phyloP scores from a whole-genome alignment of 2,329 filamentous ascomycete genomes.

The Aspergillus eucalypticola region DNA sequence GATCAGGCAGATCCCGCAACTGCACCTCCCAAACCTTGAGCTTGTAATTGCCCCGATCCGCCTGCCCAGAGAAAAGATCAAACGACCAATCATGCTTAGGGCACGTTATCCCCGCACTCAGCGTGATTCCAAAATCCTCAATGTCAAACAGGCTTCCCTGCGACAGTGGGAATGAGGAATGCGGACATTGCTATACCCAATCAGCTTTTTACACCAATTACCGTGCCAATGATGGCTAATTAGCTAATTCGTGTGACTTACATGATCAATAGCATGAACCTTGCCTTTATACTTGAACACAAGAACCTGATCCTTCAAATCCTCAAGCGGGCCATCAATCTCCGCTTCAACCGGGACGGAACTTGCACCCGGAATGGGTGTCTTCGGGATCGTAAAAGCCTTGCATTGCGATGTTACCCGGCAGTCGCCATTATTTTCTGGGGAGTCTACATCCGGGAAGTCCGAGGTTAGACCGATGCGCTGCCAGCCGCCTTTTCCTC shows the following conservation, averaged over 20 bases:
- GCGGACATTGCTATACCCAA: slow-evolving; percentile 61
- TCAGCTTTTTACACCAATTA: neutral
- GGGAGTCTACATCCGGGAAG: neutral
- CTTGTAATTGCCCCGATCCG: slow-evolving; percentile 63
- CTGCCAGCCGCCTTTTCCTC: neutral
- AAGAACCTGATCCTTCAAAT: slow-evolving; percentile 62
- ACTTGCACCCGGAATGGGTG: slow-evolving; percentile 23
- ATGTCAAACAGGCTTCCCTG: slow-evolving; percentile 67
- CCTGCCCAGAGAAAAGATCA: slow-evolving; percentile 63
- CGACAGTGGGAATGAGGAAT: slow-evolving; percentile 66
- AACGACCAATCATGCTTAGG: slow-evolving; percentile 73
- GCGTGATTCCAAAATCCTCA: slow-evolving; percentile 64
- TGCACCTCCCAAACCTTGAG: slow-evolving; percentile 67
- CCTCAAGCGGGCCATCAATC: slow-evolving; percentile 37
- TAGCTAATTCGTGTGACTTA: slow-evolving; percentile 34
- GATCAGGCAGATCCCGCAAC: slow-evolving; percentile 40
- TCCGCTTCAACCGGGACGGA: slow-evolving; percentile 27
- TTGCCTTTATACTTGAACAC: slow-evolving; percentile 65
- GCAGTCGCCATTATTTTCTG: neutral
- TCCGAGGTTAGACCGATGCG: neutral
- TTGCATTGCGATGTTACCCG: slow-evolving; percentile 55
- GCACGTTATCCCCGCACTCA: slow-evolving; percentile 60
- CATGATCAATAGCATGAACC: slow-evolving; percentile 69
- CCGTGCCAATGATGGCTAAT: no score
- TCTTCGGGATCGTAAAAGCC: slow-evolving; percentile 55